Evolutionary conservation across 2,329 filamentous ascomycete genomes (phyloP), one percentile per base, ranked within the genome.

Genomic region (Claviceps paspali): DNA sequence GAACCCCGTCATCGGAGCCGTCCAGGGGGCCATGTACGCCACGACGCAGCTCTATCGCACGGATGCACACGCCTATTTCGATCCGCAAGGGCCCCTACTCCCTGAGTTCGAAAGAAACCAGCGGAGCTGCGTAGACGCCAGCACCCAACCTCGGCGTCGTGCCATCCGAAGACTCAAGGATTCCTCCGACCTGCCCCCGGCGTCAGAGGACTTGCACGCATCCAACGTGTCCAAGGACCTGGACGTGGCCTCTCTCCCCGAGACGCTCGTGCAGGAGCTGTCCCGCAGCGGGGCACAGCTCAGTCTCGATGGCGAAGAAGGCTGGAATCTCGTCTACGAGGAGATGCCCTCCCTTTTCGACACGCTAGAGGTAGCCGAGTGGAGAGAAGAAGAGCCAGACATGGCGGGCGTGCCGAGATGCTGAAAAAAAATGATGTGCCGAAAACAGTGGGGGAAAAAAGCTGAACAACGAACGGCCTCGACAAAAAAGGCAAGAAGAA

Each of bases 21-120:
- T 76, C 2, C 67, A 79, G 46, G 75, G 73, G 1, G 63, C 65
- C 0, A 52, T 54, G 3, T 79, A 79, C 45, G 41, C 54, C 1
- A 44, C 52, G 2, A 63, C 66, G 0, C 55, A 56, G 1, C 52
- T 73, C 2, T 75, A 63, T 46, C 54, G 64, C 4, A 47, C 41
- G 5, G 65, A 73, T 5, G 62, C 62, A 1, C 73, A 78, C 44
- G 44, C 61, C 3, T 48, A 67, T 14, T 50, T 53, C 2, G 61
- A 73, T 29, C 55, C 59, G 0, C 39, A 38, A 1, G 51, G 50
- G 31, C 69, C 67, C 2, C 55, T 77, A 5, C 45, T 70, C 6
- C 60, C 63, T 2, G 45, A 50, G 5, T 61, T 59, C 22, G 63
- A 68, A 38, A 51, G 49, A 2, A 41, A 51, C 5, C 72, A 76